phyloP scores from a whole-genome alignment of 1,139 yeast species.

The Kodamaea sp. region DNA sequence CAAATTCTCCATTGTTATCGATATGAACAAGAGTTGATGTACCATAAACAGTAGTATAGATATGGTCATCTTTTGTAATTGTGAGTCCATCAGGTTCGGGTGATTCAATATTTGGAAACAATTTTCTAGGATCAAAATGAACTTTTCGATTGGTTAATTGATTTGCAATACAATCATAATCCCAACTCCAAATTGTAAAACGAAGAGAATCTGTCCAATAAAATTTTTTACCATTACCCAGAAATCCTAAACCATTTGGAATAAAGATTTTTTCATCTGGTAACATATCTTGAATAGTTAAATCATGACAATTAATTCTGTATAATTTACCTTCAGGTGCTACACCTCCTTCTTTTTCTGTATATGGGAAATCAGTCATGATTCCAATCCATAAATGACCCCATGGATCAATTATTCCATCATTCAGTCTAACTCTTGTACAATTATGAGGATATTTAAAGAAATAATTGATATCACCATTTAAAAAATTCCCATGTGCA shows the following conservation, averaged over 20 bases:
- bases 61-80: conserved; percentile 55
- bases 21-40: conserved; percentile 54
- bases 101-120: conserved; percentile 25
- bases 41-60: conserved; percentile 70
- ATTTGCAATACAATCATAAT: conserved; percentile 50
- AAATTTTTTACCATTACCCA: conserved; percentile 44
- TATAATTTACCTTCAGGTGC: conserved; percentile 43
- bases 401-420: conserved; percentile 66
- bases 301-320: conserved; percentile 34
- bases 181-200: conserved; percentile 56
- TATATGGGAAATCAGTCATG: conserved; percentile 55
- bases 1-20: conserved; percentile 46
- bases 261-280: conserved; percentile 36
- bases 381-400: conserved; percentile 72
- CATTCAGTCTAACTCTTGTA: conserved; percentile 58
- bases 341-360: conserved; percentile 23
- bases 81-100: conserved; percentile 85
- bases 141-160: conserved; percentile 39
- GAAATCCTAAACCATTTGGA: conserved; percentile 82
- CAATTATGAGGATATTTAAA: conserved; percentile 39
- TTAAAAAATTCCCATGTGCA: conserved; percentile 44
- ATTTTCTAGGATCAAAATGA: conserved; percentile 39
- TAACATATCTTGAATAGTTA: conserved; percentile 31
- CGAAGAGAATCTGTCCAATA: conserved; percentile 73
- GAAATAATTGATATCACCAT: conserved; percentile 40